Percentiles rank a stretch among this genome's conserved stretches.
These are phyloP conservation scores for Penicillium coffeae DNA, from an alignment of 495 filamentous ascomycete species.

Conservation along the genomic window DNA sequence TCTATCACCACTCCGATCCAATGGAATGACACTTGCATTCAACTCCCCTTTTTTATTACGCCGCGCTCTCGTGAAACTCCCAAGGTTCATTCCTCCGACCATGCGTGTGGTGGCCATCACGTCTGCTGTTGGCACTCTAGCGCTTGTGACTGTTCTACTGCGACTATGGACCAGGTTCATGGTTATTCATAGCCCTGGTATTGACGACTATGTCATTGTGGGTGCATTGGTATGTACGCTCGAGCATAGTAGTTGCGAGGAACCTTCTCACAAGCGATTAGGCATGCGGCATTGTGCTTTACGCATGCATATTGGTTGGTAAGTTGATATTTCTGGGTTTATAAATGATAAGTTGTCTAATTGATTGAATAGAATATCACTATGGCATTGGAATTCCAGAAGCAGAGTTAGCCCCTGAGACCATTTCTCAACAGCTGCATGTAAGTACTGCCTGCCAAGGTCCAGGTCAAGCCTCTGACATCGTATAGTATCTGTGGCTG, in stretches of 20 bases:
- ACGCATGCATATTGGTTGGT: constrained; percentile 28
- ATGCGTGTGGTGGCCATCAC: constrained; percentile 18
- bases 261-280: constrained; percentile 2
- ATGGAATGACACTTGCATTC: neutral
- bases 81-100: too few relatives aligned
- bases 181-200: constrained; percentile 29
- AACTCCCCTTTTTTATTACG: too few relatives aligned
- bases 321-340: neutral
- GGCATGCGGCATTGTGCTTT: constrained; percentile 20
- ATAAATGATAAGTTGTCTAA: constrained; percentile 3
- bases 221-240: constrained; percentile 25
- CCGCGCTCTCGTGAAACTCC: neutral
- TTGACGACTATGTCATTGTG: constrained; percentile 34
- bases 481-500: constrained; percentile 30
- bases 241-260: neutral
- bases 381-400: constrained; percentile 13
- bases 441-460: constrained; percentile 7
- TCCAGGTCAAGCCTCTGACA: neutral
- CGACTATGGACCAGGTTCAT: constrained; percentile 30
- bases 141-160: constrained; percentile 25
- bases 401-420: neutral
- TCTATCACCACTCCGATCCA: neutral
- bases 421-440: constrained; percentile 4
- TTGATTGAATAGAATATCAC: constrained; percentile 8
- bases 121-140: constrained; percentile 22